Conservation (phyloP, 2,329 filamentous ascomycete species). For the Aspergillus sp. region DNA sequence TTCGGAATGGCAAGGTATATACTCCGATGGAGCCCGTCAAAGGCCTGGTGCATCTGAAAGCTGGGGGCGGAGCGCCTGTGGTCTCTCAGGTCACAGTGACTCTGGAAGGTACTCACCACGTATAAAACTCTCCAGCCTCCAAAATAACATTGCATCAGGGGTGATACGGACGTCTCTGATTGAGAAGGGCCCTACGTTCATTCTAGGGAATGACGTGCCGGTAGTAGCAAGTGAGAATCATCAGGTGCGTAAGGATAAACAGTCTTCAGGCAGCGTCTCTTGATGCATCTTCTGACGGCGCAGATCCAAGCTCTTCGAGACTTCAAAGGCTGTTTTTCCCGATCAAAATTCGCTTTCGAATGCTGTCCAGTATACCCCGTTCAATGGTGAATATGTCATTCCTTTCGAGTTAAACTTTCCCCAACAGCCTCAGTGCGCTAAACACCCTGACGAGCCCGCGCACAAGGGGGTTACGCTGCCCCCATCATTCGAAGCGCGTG, state of each 20-base stretch:
- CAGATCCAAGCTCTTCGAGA: neutral
- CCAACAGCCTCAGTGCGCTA: neutral
- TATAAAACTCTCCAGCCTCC: too few species aligned
- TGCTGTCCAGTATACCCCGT: neutral
- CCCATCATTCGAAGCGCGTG: neutral
- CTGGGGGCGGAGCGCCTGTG: neutral
- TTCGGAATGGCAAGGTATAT: neutral
- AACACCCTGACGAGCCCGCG: neutral
- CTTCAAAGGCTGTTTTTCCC: neutral
- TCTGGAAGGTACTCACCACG: neutral
- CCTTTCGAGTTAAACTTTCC: slow-evolving; percentile 3
- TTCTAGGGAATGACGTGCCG: slow-evolving; percentile 2
- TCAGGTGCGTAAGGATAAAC: neutral
- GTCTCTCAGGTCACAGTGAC: neutral
- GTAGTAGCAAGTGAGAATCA: slow-evolving; percentile 1
- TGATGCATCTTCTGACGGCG: neutral
- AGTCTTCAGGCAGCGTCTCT: neutral
- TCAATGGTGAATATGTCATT: neutral
- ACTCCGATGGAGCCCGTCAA: neutral
- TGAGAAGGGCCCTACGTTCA: neutral
- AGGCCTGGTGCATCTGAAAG: neutral
- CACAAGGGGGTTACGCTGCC: neutral
- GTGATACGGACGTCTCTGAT: neutral
- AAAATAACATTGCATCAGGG: neutral
- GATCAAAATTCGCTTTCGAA: neutral